These are phyloP conservation scores for Xerocomellus intermedius DNA, from an alignment of 768 basidiomycete species.

Conservation along the genomic window DNA sequence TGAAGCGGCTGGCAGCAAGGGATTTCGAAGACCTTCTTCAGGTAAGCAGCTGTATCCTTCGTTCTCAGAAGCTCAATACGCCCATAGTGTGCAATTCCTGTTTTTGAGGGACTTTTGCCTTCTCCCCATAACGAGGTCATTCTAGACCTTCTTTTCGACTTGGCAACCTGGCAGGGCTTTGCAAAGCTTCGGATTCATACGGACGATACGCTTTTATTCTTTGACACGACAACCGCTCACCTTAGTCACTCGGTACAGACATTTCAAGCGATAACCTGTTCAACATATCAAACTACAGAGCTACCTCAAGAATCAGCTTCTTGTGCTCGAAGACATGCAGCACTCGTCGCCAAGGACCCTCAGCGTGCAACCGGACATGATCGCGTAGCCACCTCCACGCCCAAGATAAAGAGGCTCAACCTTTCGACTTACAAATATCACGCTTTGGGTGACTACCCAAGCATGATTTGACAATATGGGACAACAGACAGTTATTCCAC, in stretches of 20 bases:
- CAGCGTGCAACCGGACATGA: background rate
- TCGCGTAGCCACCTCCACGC: background rate
- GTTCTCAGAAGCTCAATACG: background rate
- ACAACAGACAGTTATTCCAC: constrained; percentile 40
- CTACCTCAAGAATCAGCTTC: no score
- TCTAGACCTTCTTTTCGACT: no score
- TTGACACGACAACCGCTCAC: background rate
- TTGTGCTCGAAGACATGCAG: background rate
- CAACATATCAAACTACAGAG: background rate
- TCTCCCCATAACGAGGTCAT: no score
- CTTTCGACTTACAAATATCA: constrained; percentile 17
- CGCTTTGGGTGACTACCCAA: constrained; percentile 11
- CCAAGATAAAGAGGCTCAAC: constrained; percentile 11
- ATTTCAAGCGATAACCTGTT: background rate
- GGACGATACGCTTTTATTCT: background rate
- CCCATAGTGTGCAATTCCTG: no score
- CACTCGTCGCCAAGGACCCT: background rate
- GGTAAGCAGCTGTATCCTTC: background rate
- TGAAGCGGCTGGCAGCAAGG: background rate
- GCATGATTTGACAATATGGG: constrained; percentile 21
- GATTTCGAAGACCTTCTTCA: background rate
- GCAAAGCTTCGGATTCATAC: background rate
- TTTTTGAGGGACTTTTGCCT: no score
- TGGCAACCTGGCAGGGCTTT: no score
- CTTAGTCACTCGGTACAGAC: background rate